A percentile compares a stretch with the other conserved stretches of the same genome.
phyloP scores from a whole-genome alignment of 2,329 filamentous ascomycete species.

The Pseudogymnoascus sp. region DNA sequence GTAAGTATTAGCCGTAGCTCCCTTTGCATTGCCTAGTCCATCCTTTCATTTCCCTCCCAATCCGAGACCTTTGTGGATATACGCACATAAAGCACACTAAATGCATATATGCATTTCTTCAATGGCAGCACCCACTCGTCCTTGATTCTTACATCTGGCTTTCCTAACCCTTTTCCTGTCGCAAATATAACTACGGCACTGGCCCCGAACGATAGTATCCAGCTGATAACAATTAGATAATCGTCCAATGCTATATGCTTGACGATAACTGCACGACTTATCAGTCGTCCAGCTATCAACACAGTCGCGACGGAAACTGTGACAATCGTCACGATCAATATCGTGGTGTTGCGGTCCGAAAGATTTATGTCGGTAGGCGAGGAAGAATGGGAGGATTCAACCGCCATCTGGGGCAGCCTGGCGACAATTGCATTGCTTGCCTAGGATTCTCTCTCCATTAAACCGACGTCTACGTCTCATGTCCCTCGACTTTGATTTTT shows the following conservation, averaged over 20 bases:
- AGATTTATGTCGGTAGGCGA: neutral
- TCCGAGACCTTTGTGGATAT: neutral
- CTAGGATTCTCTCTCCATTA: neutral
- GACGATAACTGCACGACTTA: neutral
- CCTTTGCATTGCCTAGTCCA: neutral
- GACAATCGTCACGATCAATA: neutral
- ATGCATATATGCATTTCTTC: conserved; percentile 52
- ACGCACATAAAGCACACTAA: conserved; percentile 52
- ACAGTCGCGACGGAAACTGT: neutral
- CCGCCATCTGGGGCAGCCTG: neutral
- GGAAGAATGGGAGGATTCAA: neutral
- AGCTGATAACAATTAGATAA: conserved; percentile 69
- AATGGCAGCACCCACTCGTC: conserved; percentile 40
- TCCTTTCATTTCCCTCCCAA: neutral
- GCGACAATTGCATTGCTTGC: neutral
- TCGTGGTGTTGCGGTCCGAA: neutral
- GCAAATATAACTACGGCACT: conserved; percentile 58
- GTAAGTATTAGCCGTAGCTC: conserved; percentile 2
- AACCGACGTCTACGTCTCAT: neutral
- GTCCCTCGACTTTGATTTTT: neutral
- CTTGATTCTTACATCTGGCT: conserved; percentile 53
- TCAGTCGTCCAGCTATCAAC: neutral
- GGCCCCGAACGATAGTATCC: conserved; percentile 60
- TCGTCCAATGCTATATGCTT: conserved; percentile 56
- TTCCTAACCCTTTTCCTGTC: conserved; percentile 57